A percentile compares a stretch with the other conserved stretches of the same genome.
phyloP scores from a whole-genome alignment of 768 basidiomycete species.

The Boletus sensibilis region DNA sequence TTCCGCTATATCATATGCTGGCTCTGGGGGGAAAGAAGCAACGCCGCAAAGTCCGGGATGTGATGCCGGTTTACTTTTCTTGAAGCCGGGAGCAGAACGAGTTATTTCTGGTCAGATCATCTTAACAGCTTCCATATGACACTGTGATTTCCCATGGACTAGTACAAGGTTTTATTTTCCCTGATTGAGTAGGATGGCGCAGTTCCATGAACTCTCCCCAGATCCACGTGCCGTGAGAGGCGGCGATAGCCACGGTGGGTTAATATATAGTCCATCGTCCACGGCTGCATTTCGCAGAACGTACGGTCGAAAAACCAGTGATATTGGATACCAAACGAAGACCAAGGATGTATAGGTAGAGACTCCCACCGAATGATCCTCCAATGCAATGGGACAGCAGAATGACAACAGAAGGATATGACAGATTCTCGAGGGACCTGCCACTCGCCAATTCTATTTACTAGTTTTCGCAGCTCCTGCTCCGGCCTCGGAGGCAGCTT shows the following conservation, averaged over 20 bases:
- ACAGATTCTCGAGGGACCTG: slow-evolving; percentile 19
- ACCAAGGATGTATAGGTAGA: slow-evolving; percentile 12
- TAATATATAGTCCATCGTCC: slow-evolving; percentile 9
- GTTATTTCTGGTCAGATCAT: slow-evolving; percentile 15
- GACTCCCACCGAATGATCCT: slow-evolving; percentile 17
- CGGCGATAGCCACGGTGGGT: slow-evolving; percentile 22
- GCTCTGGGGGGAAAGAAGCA: not conserved
- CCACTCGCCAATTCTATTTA: slow-evolving; percentile 39
- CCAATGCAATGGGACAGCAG: not conserved
- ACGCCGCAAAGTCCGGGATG: slow-evolving; percentile 32
- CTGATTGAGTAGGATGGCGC: slow-evolving; percentile 14
- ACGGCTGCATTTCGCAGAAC: not conserved
- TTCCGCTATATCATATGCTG: slow-evolving; percentile 15
- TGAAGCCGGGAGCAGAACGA: slow-evolving; percentile 8
- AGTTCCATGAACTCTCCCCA: slow-evolving; percentile 4
- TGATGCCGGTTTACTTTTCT: slow-evolving; percentile 5
- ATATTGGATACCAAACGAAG: slow-evolving; percentile 16
- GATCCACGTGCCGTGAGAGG: slow-evolving; percentile 25
- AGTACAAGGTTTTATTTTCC: slow-evolving; percentile 4
- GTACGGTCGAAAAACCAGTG: slow-evolving; percentile 3
- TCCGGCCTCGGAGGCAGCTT: slow-evolving; percentile 32
- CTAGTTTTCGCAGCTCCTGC: slow-evolving; percentile 12
- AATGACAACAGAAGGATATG: slow-evolving; percentile 1
- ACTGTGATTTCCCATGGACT: slow-evolving; percentile 5
- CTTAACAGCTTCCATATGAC: slow-evolving; percentile 12